Percentiles rank a stretch among this genome's conserved stretches.
Evolutionary conservation across 129 eudicot species (phyloP).

Genomic region (Logfia minima): DNA sequence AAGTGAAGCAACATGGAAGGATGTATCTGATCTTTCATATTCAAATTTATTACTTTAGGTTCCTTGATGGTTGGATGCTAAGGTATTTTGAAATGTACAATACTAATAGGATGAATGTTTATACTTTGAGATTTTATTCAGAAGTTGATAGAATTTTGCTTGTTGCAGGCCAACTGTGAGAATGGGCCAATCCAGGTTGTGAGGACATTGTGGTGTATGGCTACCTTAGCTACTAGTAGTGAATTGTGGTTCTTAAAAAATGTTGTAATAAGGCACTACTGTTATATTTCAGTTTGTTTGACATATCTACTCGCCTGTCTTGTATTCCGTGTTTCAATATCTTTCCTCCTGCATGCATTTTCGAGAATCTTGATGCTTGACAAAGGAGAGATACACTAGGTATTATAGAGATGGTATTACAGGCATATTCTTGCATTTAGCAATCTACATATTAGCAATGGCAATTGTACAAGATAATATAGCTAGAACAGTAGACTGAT

Average conservation of each 20-base stretch:
- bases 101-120: constrained; percentile 7
- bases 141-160: constrained; percentile 10
- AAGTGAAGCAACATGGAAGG: constrained; percentile 1
- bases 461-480: constrained; percentile 25
- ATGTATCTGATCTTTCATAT: neutral
- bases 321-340: neutral
- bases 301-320: neutral
- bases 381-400: neutral
- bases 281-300: neutral
- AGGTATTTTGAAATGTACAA: constrained; percentile 1
- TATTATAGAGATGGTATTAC: neutral
- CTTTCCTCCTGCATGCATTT: neutral
- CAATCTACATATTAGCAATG: neutral
- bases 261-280: constrained; percentile 6
- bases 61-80: neutral
- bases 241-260: neutral
- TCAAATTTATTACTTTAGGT: neutral
- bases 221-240: constrained; percentile 17
- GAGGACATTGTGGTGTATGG: constrained; percentile 26
- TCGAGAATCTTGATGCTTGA: neutral
- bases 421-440: neutral
- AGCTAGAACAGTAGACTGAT: constrained; percentile 26
- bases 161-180: constrained; percentile 55
- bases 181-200: constrained; percentile 51
- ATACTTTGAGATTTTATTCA: constrained; percentile 1